Evolutionary conservation across 208 protist genomes (phyloP).

Genomic region (Herpetomonas samuelpessoai): DNA sequence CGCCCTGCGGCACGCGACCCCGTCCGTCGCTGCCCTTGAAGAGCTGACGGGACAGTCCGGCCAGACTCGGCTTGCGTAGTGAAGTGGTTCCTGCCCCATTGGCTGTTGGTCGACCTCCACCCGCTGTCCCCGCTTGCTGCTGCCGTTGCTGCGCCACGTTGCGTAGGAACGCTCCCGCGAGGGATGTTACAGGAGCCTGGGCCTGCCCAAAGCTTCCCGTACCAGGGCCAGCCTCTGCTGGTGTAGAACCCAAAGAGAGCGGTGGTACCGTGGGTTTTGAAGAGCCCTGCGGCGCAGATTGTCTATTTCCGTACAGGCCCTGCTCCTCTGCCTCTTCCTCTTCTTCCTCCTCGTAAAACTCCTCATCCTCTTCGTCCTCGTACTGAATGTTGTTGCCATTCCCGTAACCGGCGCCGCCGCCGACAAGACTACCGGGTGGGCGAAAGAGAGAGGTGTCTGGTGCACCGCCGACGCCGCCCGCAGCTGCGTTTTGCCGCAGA

Average conservation of each 20-base stretch:
- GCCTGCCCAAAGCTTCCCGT: not conserved
- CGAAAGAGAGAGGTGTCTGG: conserved; percentile 1
- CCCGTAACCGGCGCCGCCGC: not conserved
- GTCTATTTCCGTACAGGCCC: too few species aligned
- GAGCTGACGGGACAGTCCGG: conserved; percentile 35
- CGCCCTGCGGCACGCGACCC: not conserved
- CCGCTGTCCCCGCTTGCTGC: not conserved
- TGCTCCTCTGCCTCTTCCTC: too few species aligned
- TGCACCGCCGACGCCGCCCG: conserved; percentile 6
- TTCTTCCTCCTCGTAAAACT: conserved; percentile 25
- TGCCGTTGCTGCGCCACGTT: conserved; percentile 1
- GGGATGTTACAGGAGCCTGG: conserved; percentile 1
- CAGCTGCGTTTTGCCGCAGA: conserved; percentile 47
- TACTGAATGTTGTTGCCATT: conserved; percentile 6
- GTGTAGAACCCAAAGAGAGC: not conserved
- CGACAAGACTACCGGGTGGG: conserved; percentile 9
- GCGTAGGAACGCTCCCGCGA: conserved; percentile 11
- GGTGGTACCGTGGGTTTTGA: too few species aligned
- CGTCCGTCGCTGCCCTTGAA: conserved; percentile 26
- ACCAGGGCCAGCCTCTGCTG: too few species aligned
- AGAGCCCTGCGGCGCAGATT: too few species aligned
- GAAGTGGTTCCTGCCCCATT: not conserved
- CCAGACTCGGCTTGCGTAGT: not conserved
- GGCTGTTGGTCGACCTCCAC: conserved; percentile 6
- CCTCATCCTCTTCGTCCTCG: conserved; percentile 25